Base-by-base conservation (phyloP, 768 basidiomycete species). In the Tricholoma terreum region DNA sequence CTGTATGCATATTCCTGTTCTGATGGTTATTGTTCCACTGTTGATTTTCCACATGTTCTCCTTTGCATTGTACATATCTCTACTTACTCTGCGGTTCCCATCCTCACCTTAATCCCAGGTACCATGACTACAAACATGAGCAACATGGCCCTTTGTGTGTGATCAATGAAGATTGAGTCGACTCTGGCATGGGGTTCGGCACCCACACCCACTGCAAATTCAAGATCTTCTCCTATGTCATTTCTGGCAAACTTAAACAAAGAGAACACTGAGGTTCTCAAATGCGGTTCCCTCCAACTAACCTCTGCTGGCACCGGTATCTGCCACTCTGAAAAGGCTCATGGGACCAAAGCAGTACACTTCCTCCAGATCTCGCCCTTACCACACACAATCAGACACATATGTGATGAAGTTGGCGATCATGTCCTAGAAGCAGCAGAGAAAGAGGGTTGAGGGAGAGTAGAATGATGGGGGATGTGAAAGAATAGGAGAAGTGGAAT, bases 291-390 rank as follows among this genome's bases (percentile, higher is more conserved):
- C 63, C 63, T 98, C 30, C 95, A 98, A 70, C 84, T 97, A 75
- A 94, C 94, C 2, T 92, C 89, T 1, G 86, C 95, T 0, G 95
- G 95, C n/a, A n/a, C n/a, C n/a, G n/a, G n/a, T n/a, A n/a, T n/a
- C n/a, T n/a, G n/a, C n/a, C n/a, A n/a, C n/a, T 87, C 86, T 30
- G 80, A 83, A 67, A 79, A 80, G 48, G 71, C 77, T 1, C 65
- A 80, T 55, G 78, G 80, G 19, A 49, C 65, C 35, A 69, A 69
- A 36, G 71, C 71, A 50, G 80, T 78, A 5, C 81, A 82, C n/a
- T n/a, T n/a, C n/a, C n/a, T n/a, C n/a, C n/a, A n/a, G n/a, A n/a
- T n/a, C n/a, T n/a, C n/a, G n/a, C 58, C 79, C 40, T 7, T 77
- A 0, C 81, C 81, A 0, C 68, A 71, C 54, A 69, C 69, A 1